Conservation (phyloP, 2,329 filamentous ascomycete genomes). For the Ceratocystis variospora region DNA sequence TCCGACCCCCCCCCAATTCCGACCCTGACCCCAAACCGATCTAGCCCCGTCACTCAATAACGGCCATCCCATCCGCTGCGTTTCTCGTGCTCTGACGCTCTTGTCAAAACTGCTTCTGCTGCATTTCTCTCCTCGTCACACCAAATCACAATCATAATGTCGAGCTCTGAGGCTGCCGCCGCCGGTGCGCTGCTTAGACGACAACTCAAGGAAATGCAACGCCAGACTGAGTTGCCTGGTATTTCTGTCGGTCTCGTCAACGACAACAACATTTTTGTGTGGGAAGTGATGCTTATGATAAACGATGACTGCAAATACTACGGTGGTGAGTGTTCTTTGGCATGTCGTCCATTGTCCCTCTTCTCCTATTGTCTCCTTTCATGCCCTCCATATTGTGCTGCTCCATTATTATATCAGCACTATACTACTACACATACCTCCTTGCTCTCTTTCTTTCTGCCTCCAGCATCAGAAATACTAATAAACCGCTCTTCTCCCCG, state of each 20-base stretch:
- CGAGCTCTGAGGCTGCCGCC: slow-evolving; percentile 36
- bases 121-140: too few species aligned
- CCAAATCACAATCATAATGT: slow-evolving; percentile 23
- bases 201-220: slow-evolving; percentile 91
- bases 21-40: too few species aligned
- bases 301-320: slow-evolving; percentile 88
- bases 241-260: slow-evolving; percentile 84
- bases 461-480: not conserved
- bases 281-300: slow-evolving; percentile 99
- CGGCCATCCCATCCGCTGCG: too few species aligned
- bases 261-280: slow-evolving; percentile 83
- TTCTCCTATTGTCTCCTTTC: not conserved
- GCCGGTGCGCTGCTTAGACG: slow-evolving; percentile 62
- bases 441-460: not conserved
- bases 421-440: not conserved
- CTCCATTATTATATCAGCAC: not conserved
- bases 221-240: slow-evolving; percentile 77
- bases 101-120: too few species aligned
- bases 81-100: too few species aligned
- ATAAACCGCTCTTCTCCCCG: not conserved
- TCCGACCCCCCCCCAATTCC: too few species aligned
- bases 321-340: slow-evolving; percentile 48
- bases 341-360: not conserved
- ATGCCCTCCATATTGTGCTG: not conserved
- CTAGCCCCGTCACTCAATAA: too few species aligned